These are phyloP conservation scores for Phialocephala subalpina DNA, from an alignment of 2,329 filamentous ascomycete species.

Conservation along the genomic window DNA sequence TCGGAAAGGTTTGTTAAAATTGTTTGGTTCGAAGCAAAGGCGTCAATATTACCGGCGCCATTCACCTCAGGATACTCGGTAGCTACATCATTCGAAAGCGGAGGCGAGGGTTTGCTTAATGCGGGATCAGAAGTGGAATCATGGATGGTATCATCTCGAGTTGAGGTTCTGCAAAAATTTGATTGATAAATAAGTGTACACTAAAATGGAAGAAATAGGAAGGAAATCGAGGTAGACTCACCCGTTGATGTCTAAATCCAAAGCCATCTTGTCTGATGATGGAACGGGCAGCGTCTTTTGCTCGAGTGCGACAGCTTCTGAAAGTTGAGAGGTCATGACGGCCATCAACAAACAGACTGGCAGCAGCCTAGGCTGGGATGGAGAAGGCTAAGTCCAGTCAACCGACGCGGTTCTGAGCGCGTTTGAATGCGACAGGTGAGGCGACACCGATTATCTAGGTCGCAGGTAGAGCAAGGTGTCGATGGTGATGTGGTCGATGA, in stretches of 20 bases:
- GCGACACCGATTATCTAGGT: constrained; percentile 27
- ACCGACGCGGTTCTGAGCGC: constrained; percentile 21
- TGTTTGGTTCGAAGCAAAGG: constrained; percentile 42
- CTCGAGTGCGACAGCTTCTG: constrained; percentile 49
- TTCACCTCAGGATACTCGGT: constrained; percentile 29
- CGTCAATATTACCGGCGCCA: constrained; percentile 34
- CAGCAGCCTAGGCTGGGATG: constrained; percentile 21
- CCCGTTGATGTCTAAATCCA: constrained; percentile 64
- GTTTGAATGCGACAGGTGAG: constrained; percentile 19
- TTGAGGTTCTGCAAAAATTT: constrained; percentile 42
- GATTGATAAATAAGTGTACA: constrained; percentile 44
- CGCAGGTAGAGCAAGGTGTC: background rate
- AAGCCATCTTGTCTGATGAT: constrained; percentile 58
- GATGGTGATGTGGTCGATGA: constrained; percentile 8
- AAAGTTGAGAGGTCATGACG: constrained; percentile 59
- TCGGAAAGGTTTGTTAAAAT: constrained; percentile 24
- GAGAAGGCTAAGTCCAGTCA: constrained; percentile 8
- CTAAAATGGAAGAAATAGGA: constrained; percentile 36
- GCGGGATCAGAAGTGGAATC: constrained; percentile 32
- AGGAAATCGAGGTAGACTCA: constrained; percentile 55
- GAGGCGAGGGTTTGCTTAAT: constrained; percentile 28
- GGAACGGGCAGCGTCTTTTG: constrained; percentile 58
- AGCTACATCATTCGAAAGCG: constrained; percentile 24
- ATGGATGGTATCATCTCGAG: constrained; percentile 41
- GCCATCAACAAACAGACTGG: constrained; percentile 52